phyloP scores from a whole-genome alignment of 305 asterid species.

The Salvia sclarea region DNA sequence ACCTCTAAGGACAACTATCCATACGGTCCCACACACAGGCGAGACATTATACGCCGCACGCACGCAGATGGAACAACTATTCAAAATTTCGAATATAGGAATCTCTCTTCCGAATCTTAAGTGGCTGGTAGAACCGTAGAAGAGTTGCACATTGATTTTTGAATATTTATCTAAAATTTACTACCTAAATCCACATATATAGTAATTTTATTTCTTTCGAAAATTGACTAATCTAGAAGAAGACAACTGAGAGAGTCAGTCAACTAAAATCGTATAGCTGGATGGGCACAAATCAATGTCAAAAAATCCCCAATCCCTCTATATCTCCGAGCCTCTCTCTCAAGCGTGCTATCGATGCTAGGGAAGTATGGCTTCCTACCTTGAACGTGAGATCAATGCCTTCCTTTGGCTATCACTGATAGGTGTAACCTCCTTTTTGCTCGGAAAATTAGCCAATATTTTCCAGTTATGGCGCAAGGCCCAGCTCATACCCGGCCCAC shows the following conservation, averaged over 20 bases:
- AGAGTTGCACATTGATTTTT: too few relatives aligned
- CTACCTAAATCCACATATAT: too few relatives aligned
- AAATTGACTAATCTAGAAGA: neutral
- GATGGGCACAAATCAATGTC: constrained; percentile 10
- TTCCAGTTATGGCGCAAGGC: constrained; percentile 46
- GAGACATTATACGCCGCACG: too few relatives aligned
- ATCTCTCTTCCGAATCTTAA: too few relatives aligned
- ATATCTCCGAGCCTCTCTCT: neutral
- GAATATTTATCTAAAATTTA: too few relatives aligned
- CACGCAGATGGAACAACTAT: too few relatives aligned
- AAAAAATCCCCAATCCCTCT: constrained; percentile 1
- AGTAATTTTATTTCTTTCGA: neutral
- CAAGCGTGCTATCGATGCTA: constrained; percentile 18
- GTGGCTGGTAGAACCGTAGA: too few relatives aligned
- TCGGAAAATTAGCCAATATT: constrained; percentile 35
- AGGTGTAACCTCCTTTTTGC: constrained; percentile 36
- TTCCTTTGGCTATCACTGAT: constrained; percentile 44
- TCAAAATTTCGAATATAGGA: too few relatives aligned
- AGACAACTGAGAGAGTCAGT: neutral
- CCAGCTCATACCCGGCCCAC: constrained; percentile 46
- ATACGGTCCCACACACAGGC: too few relatives aligned
- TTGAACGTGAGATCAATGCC: constrained; percentile 44
- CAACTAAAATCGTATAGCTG: neutral
- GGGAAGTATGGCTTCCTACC: constrained; percentile 28
- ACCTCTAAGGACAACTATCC: too few relatives aligned